These are phyloP conservation scores for Trichoderma endophyticum DNA, from an alignment of 2,329 filamentous ascomycete genomes.

Conservation along the genomic window DNA sequence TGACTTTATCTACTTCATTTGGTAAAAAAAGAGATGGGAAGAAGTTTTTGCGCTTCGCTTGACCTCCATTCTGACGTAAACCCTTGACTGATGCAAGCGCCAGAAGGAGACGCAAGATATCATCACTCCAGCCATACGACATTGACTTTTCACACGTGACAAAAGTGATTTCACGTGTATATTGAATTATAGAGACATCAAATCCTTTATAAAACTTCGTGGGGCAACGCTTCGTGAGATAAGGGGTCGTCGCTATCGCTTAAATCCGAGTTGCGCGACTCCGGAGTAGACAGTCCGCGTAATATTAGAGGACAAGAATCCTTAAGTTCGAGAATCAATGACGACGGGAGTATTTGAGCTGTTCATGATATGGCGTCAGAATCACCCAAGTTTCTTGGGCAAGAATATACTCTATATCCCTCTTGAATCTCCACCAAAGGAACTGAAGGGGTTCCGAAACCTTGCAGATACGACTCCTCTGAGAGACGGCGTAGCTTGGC, in stretches of 20 bases:
- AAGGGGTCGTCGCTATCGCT: background rate
- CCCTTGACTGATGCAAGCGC: no score
- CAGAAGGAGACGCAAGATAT: no score
- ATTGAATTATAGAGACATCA: no score
- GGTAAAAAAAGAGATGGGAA: no score
- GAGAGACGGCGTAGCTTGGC: background rate
- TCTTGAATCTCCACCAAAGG: background rate
- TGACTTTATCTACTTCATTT: no score
- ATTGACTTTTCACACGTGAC: no score
- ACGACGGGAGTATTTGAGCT: background rate
- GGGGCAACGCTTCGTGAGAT: accelerated
- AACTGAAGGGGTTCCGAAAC: background rate
- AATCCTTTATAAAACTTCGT: no score
- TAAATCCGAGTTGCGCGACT: background rate
- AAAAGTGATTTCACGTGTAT: no score
- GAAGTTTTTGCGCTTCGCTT: background rate
- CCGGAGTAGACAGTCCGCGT: background rate
- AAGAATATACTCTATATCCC: background rate
- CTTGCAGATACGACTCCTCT: background rate
- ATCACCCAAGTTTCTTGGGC: background rate
- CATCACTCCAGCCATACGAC: no score
- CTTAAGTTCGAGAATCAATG: background rate
- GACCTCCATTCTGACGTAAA: background rate
- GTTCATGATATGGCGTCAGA: background rate
- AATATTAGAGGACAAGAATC: background rate